Conservation (phyloP, 805 yeast genomes). For the Kodamaea leandrae region DNA sequence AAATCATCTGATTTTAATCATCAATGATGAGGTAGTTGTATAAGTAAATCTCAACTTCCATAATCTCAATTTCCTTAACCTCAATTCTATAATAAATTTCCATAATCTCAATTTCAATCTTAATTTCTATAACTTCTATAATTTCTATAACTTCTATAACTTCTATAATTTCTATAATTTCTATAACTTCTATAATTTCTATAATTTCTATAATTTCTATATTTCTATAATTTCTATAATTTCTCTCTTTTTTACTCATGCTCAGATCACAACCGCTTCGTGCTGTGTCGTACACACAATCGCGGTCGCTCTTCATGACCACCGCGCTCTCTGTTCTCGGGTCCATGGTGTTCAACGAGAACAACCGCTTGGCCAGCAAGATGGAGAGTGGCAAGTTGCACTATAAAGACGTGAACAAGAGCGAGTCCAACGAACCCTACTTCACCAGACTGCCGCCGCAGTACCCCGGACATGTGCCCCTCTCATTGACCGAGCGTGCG, state of each 20-base stretch:
- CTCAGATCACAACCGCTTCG: slow-evolving; percentile 2
- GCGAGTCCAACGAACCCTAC: slow-evolving; percentile 24
- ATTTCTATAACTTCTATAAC: no score
- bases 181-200: no score
- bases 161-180: no score
- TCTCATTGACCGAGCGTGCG: slow-evolving; percentile 58
- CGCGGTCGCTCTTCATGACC: slow-evolving; percentile 14
- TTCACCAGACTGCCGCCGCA: slow-evolving; percentile 43
- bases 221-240: no score
- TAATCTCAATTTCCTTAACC: no score
- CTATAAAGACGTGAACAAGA: slow-evolving; percentile 32
- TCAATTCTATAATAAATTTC: no score
- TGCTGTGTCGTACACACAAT: slow-evolving; percentile 1
- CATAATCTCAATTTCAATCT: no score
- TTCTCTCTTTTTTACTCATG: background rate
- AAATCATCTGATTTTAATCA: no score
- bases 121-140: no score
- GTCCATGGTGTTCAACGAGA: slow-evolving; percentile 36
- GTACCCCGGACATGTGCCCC: slow-evolving; percentile 79
- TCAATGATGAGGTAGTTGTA: no score
- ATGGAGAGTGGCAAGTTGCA: slow-evolving; percentile 54
- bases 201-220: no score
- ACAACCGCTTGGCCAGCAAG: slow-evolving; percentile 55
- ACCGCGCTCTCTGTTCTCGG: slow-evolving; percentile 22
- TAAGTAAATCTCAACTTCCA: no score